These are phyloP conservation scores for Aspergillus pseudoterreus DNA, from an alignment of 2,329 filamentous ascomycete genomes.

Conservation along the genomic window DNA sequence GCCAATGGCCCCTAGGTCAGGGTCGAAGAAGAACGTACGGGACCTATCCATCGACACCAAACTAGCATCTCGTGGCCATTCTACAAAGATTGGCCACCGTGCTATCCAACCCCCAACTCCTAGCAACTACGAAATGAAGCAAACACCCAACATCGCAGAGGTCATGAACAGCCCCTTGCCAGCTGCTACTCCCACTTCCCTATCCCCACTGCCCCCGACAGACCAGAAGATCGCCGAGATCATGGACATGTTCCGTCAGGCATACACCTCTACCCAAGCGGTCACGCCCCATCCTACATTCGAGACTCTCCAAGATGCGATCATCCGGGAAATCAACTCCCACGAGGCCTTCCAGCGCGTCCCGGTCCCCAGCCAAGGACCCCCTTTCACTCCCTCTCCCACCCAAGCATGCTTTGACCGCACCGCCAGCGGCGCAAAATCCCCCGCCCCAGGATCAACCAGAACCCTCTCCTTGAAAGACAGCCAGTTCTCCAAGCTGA, in stretches of 20 bases:
- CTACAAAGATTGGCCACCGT: constrained; percentile 31
- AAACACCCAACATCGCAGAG: constrained; percentile 37
- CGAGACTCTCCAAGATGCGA: constrained; percentile 41
- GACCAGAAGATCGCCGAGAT: constrained; percentile 37
- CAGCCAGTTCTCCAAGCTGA: constrained; percentile 28
- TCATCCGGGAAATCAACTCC: constrained; percentile 43
- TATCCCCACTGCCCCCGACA: constrained; percentile 21
- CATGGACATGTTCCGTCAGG: constrained; percentile 40
- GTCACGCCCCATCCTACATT: constrained; percentile 34
- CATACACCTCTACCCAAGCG: constrained; percentile 28
- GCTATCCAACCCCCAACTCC: constrained; percentile 37
- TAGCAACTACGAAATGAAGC: constrained; percentile 19
- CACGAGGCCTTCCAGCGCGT: constrained; percentile 40
- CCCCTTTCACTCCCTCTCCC: constrained; percentile 31
- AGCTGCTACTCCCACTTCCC: constrained; percentile 20
- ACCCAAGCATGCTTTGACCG: constrained; percentile 22
- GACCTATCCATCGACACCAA: constrained; percentile 41
- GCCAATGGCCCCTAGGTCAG: constrained; percentile 14
- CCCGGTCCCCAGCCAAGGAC: constrained; percentile 27
- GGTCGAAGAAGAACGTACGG: constrained; percentile 34
- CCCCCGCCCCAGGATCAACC: constrained; percentile 14
- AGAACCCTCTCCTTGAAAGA: constrained; percentile 28
- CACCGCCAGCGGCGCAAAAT: constrained; percentile 6
- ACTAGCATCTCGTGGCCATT: constrained; percentile 29
- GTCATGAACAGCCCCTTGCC: constrained; percentile 41